Percentiles rank a stretch among this genome's conserved stretches.
Evolutionary conservation across 129 eudicot genomes (phyloP).

Genomic region (Kitagawia praeruptora): DNA sequence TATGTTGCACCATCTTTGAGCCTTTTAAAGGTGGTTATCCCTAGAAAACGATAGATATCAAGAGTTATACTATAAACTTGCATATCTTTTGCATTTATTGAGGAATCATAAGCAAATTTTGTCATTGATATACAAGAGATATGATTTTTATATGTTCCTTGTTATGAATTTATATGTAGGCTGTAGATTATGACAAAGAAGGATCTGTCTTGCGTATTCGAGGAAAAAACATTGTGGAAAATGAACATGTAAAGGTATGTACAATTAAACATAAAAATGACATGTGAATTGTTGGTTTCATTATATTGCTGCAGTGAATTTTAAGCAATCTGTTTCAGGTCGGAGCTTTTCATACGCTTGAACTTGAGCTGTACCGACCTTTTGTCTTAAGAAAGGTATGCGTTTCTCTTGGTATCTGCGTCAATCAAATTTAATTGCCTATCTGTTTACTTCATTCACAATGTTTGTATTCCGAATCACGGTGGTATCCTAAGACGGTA

Average conservation of each 20-base stretch:
- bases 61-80: background rate
- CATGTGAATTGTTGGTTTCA: background rate
- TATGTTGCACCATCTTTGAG: background rate
- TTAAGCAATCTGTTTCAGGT: conserved; percentile 35
- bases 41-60: background rate
- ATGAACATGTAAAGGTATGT: conserved; percentile 86
- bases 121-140: background rate
- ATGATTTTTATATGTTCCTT: background rate
- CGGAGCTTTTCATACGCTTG: conserved; percentile 94
- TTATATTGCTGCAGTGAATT: conserved; percentile 8
- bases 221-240: conserved; percentile 81
- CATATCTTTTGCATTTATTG: background rate
- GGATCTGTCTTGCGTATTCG: conserved; percentile 80
- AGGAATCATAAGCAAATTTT: background rate
- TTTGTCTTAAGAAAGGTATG: conserved; percentile 85
- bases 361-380: conserved; percentile 83
- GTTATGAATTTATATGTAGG: conserved; percentile 29
- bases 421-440: background rate
- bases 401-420: background rate
- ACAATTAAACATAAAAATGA: background rate
- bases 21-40: background rate
- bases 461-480: background rate
- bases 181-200: conserved; percentile 88
- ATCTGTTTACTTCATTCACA: background rate
- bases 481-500: background rate